These are phyloP conservation scores for Acorus gramineus DNA, from an alignment of 106 monocot species.

Conservation along the genomic window DNA sequence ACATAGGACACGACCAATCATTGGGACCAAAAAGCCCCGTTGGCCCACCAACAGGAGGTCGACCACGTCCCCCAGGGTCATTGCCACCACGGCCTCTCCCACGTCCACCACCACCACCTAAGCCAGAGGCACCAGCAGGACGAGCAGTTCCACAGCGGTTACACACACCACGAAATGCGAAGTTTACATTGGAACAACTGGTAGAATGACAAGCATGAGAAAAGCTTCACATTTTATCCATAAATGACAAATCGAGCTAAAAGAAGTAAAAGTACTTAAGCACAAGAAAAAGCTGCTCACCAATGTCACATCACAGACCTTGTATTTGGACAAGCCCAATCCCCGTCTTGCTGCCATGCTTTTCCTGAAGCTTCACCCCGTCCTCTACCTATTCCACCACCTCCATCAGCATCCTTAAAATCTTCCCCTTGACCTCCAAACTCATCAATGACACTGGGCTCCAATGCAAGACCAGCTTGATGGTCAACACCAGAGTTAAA, in stretches of 20 bases:
- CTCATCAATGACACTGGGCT: slow-evolving; percentile 11
- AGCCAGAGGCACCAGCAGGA: slow-evolving; percentile 84
- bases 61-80: slow-evolving; percentile 48
- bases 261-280: slow-evolving; percentile 1
- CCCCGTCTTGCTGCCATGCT: slow-evolving; percentile 98
- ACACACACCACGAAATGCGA: slow-evolving; percentile 98
- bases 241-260: not conserved
- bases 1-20: slow-evolving; percentile 99
- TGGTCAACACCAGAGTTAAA: not conserved
- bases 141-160: slow-evolving; percentile 95
- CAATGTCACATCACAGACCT: slow-evolving; percentile 99
- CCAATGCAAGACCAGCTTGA: slow-evolving; percentile 14
- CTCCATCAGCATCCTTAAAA: slow-evolving; percentile 11
- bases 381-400: slow-evolving; percentile 65
- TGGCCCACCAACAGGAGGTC: slow-evolving; percentile 41
- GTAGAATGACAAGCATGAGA: slow-evolving; percentile 14
- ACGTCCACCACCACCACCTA: slow-evolving; percentile 48
- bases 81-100: slow-evolving; percentile 51
- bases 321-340: slow-evolving; percentile 99
- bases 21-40: slow-evolving; percentile 97
- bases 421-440: slow-evolving; percentile 25
- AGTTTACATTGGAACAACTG: slow-evolving; percentile 98
- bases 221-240: not conserved
- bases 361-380: slow-evolving; percentile 61
- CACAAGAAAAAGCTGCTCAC: slow-evolving; percentile 80